A percentile compares a stretch with the other conserved stretches of the same genome.
Evolutionary conservation across 1,139 yeast species (phyloP).

Genomic region (Geotrichum australiense): DNA sequence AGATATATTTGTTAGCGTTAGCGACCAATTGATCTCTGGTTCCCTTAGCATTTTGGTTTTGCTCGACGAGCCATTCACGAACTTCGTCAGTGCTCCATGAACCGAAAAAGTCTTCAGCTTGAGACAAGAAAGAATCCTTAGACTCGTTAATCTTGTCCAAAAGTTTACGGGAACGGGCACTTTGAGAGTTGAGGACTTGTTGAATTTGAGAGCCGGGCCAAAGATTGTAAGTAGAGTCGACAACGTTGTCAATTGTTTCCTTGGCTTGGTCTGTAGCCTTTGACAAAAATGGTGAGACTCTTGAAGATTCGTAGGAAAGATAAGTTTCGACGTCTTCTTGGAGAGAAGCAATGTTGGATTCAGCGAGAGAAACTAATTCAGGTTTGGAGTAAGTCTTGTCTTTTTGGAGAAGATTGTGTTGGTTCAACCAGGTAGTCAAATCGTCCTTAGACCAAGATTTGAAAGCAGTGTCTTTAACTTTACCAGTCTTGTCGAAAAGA

Average conservation of each 20-base stretch:
- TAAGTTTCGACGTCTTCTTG: slow-evolving; percentile 10
- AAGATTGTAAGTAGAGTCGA: slow-evolving; percentile 7
- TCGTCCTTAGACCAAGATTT: slow-evolving; percentile 13
- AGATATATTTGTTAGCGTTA: slow-evolving; percentile 3
- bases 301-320: slow-evolving; percentile 6
- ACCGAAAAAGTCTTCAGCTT: slow-evolving; percentile 39
- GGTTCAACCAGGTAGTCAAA: slow-evolving; percentile 10
- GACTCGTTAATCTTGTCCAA: slow-evolving; percentile 20
- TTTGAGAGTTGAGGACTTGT: slow-evolving; percentile 5
- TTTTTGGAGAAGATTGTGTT: slow-evolving; percentile 9
- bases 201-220: slow-evolving; percentile 15
- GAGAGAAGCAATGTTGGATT: slow-evolving; percentile 4
- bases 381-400: background rate
- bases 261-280: slow-evolving; percentile 13
- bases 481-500: slow-evolving; percentile 13
- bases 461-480: slow-evolving; percentile 5
- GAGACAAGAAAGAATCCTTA: slow-evolving; percentile 22
- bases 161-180: slow-evolving; percentile 2
- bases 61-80: slow-evolving; percentile 13
- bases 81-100: slow-evolving; percentile 34
- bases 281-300: slow-evolving; percentile 8
- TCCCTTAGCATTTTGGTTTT: slow-evolving; percentile 11
- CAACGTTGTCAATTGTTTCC: slow-evolving; percentile 2
- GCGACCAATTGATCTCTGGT: slow-evolving; percentile 11
- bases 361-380: slow-evolving; percentile 13